Evolutionary conservation across 225 moss, liverwort and hornwort genomes (phyloP).

Genomic region (Takakia lepidozioides): DNA sequence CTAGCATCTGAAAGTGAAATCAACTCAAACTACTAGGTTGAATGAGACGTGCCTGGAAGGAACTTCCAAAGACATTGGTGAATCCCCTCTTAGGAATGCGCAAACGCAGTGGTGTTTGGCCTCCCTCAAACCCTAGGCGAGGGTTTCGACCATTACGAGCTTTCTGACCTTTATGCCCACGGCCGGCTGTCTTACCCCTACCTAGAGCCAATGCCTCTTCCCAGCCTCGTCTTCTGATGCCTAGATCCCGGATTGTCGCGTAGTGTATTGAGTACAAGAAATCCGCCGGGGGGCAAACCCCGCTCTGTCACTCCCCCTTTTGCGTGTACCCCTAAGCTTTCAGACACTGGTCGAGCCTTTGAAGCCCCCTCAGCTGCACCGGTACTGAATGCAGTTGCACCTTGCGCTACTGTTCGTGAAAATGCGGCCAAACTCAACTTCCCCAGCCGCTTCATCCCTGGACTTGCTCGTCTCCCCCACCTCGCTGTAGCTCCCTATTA

Average conservation of each 20-base stretch:
- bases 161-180: constrained; percentile 98
- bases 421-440: constrained; percentile 16
- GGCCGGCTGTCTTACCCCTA: constrained; percentile 92
- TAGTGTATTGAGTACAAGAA: constrained; percentile 75
- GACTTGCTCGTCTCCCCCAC: background rate
- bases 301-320: constrained; percentile 40
- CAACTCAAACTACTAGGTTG: too few species aligned
- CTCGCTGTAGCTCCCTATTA: too few species aligned
- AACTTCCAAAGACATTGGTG: constrained; percentile 62
- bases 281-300: constrained; percentile 38
- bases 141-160: constrained; percentile 87
- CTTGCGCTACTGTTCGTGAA: constrained; percentile 15
- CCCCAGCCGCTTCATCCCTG: constrained; percentile 34
- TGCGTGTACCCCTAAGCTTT: constrained; percentile 27
- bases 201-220: constrained; percentile 93
- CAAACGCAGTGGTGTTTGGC: constrained; percentile 89
- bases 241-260: constrained; percentile 89
- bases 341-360: constrained; percentile 6
- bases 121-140: constrained; percentile 91
- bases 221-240: constrained; percentile 78
- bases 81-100: constrained; percentile 94
- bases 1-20: too few species aligned
- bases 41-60: constrained; percentile 75
- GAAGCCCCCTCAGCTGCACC: constrained; percentile 10
- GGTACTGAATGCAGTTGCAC: constrained; percentile 12